Conservation (phyloP, 2,329 filamentous ascomycete species). For the Macrophomina pseudophaseolina region DNA sequence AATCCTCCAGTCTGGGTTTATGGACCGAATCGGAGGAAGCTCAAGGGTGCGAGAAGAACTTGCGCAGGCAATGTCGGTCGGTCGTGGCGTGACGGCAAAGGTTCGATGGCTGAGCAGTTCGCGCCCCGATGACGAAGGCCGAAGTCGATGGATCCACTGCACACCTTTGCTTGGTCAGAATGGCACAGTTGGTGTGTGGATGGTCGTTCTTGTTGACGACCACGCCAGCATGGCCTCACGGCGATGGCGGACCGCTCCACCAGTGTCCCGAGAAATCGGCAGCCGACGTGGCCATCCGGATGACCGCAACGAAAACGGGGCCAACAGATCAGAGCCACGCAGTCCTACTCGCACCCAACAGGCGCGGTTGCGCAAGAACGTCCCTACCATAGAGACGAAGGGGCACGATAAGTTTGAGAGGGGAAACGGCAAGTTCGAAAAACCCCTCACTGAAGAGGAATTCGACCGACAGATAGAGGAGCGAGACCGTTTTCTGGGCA, state of each 20-base stretch:
- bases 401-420: slow-evolving; percentile 2
- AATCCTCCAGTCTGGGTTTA: slow-evolving; percentile 55
- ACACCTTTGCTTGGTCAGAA: slow-evolving; percentile 72
- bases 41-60: slow-evolving; percentile 60
- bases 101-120: slow-evolving; percentile 66
- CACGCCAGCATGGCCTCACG: slow-evolving; percentile 41
- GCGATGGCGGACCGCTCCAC: slow-evolving; percentile 14
- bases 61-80: slow-evolving; percentile 66
- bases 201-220: slow-evolving; percentile 75
- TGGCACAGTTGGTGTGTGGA: slow-evolving; percentile 76
- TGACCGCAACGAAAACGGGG: too few relatives aligned
- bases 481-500: background rate
- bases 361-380: background rate
- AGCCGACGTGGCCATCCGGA: background rate
- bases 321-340: background rate
- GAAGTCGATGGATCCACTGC: slow-evolving; percentile 76
- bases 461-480: slow-evolving; percentile 9
- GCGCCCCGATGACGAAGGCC: slow-evolving; percentile 58
- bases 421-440: slow-evolving; percentile 1
- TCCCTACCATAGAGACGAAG: slow-evolving; percentile 1
- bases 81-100: slow-evolving; percentile 74
- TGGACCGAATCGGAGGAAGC: slow-evolving; percentile 56
- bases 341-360: background rate
- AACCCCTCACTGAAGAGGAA: slow-evolving; percentile 1
- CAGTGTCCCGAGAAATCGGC: slow-evolving; percentile 15